Base-by-base conservation (phyloP, 495 filamentous ascomycete species). In the Penicillium pancosmium region DNA sequence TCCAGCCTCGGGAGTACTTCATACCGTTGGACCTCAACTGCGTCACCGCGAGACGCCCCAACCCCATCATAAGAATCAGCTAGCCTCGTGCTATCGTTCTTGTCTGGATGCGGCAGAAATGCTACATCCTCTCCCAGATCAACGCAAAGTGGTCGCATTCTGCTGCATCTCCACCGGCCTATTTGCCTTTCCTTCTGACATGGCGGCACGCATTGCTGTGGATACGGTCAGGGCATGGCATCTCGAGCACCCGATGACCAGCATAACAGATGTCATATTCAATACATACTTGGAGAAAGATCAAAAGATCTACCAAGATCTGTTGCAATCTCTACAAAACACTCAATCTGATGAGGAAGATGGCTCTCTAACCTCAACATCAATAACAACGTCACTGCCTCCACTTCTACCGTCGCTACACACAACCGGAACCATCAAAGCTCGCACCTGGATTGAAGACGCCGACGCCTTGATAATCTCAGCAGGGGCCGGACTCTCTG, bases 141-240 rank as follows among this genome's bases (percentile, higher is more conserved):
- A 62, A 2, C 35, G 60, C 8, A 70, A 70, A 35, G 60, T 67
- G 1, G 16, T 70, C 5, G 67, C 41, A 1, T 65, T 70, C 34
- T 70, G 67, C 55, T 65, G 67, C n/a, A 70, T 67, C 7, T 70
- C 67, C 2, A 70, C 64, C 0, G 67, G 67, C 0, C 31, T 70
- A 2, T 70, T 70, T 53, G 67, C 64, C 5, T 70, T 67, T 27
- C 67, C 67, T 13, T 50, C 62, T 4, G 60, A 59, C 3, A 15
- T 60, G 2, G 67, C 67, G 3, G 62, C 62, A 2, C 15, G 25
- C 2, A 61, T 70, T 54, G 64, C 67, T 0, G 38, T 70, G n/a
- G 46, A 60, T 0, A 55, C 67, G 1, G 67, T 70, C 5, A 27
- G 54, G 0, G 21, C 51, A 6, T 70, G 67, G 67, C 61, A 58